A percentile compares a stretch with the other conserved stretches of the same genome.
phyloP scores from a whole-genome alignment of 2,329 filamentous ascomycete genomes.

The Colletotrichum tofieldiae region DNA sequence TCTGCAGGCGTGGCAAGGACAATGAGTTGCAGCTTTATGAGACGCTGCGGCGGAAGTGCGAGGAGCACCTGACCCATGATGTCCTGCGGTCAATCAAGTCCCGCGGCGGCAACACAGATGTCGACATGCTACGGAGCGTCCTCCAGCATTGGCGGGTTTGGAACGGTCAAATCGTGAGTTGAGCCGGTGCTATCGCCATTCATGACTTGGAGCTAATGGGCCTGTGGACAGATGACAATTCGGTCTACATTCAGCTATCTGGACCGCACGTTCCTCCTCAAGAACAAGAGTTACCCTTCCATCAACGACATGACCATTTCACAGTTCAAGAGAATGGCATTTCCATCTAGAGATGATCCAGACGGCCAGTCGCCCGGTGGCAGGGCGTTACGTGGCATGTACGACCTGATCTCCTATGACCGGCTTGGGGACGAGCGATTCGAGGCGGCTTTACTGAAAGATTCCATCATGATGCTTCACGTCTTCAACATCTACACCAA shows the following conservation, averaged over 20 bases:
- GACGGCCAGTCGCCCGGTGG: constrained; percentile 52
- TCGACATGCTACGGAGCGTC: constrained; percentile 74
- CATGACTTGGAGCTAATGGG: constrained; percentile 40
- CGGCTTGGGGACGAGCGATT: constrained; percentile 72
- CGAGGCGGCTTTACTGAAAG: constrained; percentile 77
- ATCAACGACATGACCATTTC: constrained; percentile 86
- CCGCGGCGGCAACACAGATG: constrained; percentile 66
- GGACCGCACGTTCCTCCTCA: constrained; percentile 89
- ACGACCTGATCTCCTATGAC: constrained; percentile 82
- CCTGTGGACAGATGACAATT: constrained; percentile 73
- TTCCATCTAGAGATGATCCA: constrained; percentile 50
- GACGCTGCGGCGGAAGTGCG: constrained; percentile 77
- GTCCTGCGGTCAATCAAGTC: constrained; percentile 71
- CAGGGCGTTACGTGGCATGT: constrained; percentile 73
- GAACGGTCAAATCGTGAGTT: constrained; percentile 81
- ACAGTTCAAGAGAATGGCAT: constrained; percentile 78
- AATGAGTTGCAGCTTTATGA: constrained; percentile 72
- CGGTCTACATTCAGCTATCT: constrained; percentile 95
- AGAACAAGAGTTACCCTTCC: constrained; percentile 77
- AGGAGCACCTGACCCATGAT: constrained; percentile 75
- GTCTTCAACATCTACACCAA: constrained; percentile 86
- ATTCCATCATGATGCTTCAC: constrained; percentile 86
- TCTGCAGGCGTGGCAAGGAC: constrained; percentile 85
- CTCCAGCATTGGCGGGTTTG: constrained; percentile 80
- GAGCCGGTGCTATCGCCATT: constrained; percentile 22